Percentiles rank a stretch among this genome's conserved stretches.
These are phyloP conservation scores for Pseudonitzschia delicatissima DNA, from an alignment of 108 stramenopile genomes.

Conservation along the genomic window DNA sequence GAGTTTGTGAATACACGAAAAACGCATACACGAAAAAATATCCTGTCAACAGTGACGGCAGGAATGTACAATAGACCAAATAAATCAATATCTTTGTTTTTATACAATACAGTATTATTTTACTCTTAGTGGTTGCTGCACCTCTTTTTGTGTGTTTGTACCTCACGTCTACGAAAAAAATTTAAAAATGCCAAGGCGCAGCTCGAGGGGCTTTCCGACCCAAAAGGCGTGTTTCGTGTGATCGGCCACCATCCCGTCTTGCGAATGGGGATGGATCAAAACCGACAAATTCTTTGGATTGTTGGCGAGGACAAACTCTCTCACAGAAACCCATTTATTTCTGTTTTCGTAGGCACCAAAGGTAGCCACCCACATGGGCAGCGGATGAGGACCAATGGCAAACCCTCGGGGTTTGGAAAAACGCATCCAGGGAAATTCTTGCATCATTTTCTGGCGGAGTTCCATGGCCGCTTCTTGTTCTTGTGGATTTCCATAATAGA, in stretches of 20 bases:
- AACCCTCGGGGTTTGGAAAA: constrained; percentile 6
- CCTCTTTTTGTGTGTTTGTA: too few species aligned
- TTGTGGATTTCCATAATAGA: constrained; percentile 4
- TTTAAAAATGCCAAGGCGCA: constrained; percentile 8
- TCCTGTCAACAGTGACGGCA: too few species aligned
- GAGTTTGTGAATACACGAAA: not conserved
- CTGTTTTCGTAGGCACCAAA: constrained; percentile 21
- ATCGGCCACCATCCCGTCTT: constrained; percentile 17
- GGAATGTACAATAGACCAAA: too few species aligned
- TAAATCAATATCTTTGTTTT: too few species aligned
- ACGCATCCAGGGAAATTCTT: constrained; percentile 19
- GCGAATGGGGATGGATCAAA: constrained; percentile 23
- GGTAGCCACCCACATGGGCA: constrained; percentile 29
- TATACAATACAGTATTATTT: too few species aligned
- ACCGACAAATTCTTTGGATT: constrained; percentile 1
- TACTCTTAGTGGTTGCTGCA: too few species aligned
- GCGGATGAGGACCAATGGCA: constrained; percentile 22
- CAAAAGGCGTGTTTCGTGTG: constrained; percentile 21
- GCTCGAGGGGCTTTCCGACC: constrained; percentile 7
- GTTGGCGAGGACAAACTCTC: not conserved
- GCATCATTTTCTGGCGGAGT: not conserved
- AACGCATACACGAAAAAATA: too few species aligned
- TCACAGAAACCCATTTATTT: not conserved
- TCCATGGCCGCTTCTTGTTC: constrained; percentile 8
- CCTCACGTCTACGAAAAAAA: too few species aligned